A percentile compares a stretch with the other conserved stretches of the same genome.
Evolutionary conservation across 1,284 basidiomycete genomes (phyloP).

Genomic region (Boletus semigastroideus): DNA sequence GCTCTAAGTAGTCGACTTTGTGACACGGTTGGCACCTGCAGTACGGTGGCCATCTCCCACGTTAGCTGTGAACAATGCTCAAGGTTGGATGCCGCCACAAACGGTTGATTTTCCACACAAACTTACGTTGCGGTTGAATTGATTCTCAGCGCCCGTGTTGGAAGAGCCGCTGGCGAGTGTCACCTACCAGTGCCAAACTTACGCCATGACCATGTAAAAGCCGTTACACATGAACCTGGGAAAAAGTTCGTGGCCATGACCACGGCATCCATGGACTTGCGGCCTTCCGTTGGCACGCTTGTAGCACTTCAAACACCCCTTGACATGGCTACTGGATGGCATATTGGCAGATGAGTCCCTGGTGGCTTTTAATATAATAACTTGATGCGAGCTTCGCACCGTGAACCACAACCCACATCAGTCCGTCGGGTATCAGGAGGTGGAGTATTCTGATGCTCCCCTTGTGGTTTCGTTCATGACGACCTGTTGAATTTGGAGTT

Average conservation of each 20-base stretch:
- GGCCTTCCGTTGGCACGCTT: neutral
- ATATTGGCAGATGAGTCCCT: neutral
- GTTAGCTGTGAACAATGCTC: neutral
- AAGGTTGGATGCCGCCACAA: neutral
- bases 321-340: neutral
- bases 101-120: neutral
- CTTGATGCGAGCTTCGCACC: neutral
- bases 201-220: neutral
- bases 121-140: too few species aligned
- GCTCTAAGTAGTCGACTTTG: neutral
- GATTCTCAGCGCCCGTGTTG: too few species aligned
- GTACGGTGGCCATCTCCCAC: neutral
- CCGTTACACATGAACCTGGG: neutral
- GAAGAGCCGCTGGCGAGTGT: neutral
- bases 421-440: neutral
- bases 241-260: neutral
- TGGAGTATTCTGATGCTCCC: neutral
- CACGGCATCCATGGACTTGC: neutral
- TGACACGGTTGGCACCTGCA: neutral
- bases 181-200: neutral
- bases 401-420: neutral
- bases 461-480: neutral
- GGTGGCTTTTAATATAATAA: neutral
- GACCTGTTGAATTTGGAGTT: too few species aligned
- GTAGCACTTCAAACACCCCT: neutral